Percentiles rank a stretch among this genome's conserved stretches.
Conservation (phyloP, 306 rosid species). For the Fragaria ananassa region DNA sequence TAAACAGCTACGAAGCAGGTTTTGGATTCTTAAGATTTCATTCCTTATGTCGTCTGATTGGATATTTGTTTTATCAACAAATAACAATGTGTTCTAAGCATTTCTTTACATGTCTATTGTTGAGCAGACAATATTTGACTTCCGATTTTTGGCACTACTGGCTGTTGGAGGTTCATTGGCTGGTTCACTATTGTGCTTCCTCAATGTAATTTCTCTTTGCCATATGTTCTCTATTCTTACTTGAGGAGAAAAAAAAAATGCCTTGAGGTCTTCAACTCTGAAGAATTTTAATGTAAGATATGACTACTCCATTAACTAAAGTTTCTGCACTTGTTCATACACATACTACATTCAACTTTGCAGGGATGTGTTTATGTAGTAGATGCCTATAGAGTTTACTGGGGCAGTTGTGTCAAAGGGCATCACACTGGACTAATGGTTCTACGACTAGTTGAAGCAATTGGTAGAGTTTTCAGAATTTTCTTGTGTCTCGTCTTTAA, state of each 20-base stretch:
- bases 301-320: background rate
- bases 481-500: conserved; percentile 5
- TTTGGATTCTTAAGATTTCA: background rate
- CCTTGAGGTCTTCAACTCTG: background rate
- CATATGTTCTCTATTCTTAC: background rate
- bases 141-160: conserved; percentile 91
- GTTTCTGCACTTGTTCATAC: background rate
- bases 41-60: too few relatives aligned
- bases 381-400: conserved; percentile 87
- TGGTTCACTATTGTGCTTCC: conserved; percentile 92
- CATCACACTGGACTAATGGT: conserved; percentile 90
- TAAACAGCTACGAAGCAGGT: background rate
- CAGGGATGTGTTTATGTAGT: conserved; percentile 81
- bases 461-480: conserved; percentile 47
- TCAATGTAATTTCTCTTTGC: conserved; percentile 58
- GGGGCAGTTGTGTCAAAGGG: conserved; percentile 91
- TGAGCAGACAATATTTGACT: conserved; percentile 82
- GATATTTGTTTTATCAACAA: too few relatives aligned
- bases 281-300: background rate
- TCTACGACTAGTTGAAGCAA: conserved; percentile 86
- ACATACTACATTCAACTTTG: conserved; percentile 28
- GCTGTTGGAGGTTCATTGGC: conserved; percentile 96
- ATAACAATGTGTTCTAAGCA: background rate
- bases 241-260: background rate
- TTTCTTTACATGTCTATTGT: conserved; percentile 17